Evolutionary conservation across 2,329 filamentous ascomycete genomes (phyloP), one percentile per base, ranked within the genome.

Genomic region (Chaetomiaceae sp.): DNA sequence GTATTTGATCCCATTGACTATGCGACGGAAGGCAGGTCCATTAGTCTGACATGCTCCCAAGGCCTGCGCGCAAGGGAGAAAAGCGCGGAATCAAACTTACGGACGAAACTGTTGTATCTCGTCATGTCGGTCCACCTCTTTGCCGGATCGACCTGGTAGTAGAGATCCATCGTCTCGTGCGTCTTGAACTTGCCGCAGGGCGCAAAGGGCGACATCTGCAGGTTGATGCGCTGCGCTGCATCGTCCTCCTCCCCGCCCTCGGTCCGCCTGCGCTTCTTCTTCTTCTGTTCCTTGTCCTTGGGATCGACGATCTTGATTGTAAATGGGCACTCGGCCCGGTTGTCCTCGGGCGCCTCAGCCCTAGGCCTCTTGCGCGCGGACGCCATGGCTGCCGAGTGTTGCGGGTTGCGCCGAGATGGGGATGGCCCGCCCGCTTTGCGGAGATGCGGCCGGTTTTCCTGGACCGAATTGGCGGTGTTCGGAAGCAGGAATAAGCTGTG

Each of bases 71-170:
- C 33, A 20, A 19, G 31, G 31, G 17, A 43, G 15, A 34, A 20
- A 29, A 25, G 17, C 20, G 29, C 23, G 34, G 12, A 11, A 22
- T 39, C 38, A 22, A 15, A 80, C 79, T 69, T 72, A 82, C 79
- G 69, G 55, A 82, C 78, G 57, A 83, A 83, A 65, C 80, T 82
- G 57, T 82, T 83, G 63, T 83, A 83, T 48, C 78, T 71, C 54
- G 79, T 82, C 79, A 82, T 82, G 47, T 80, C 76, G 23, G 73
- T 69, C 80, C 80, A 83, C 61, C 72, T 71, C 65, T 77, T 74
- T 23, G 72, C 69, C 4, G 79, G 79, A 49, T 77, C 73, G 29
- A 83, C 75, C 22, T 73, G 71, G 59, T 81, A 83, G 62, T 78
- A 72, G 11, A 81, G 67, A 56, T 81, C 78, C 76, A 83, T 74